Conservation (phyloP, 129 eudicot genomes). For the Centaurea solstitialis region DNA sequence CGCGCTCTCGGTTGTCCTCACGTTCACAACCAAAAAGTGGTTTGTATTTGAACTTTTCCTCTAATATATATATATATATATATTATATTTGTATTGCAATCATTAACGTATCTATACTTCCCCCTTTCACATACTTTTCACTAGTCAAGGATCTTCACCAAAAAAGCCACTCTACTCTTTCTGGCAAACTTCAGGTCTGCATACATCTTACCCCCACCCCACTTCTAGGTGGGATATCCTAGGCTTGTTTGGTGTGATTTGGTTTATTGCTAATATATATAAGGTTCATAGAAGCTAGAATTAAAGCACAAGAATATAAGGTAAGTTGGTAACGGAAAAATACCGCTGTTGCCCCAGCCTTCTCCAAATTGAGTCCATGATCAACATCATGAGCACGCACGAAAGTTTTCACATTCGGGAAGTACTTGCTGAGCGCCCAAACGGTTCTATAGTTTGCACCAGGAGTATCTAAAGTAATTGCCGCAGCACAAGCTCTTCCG, state of each 20-base stretch:
- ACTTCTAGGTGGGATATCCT: neutral
- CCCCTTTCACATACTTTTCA: too few relatives aligned
- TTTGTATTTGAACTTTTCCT: too few relatives aligned
- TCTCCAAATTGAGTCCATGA: conserved; percentile 98
- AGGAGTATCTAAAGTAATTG: conserved; percentile 90
- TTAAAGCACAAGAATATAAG: neutral
- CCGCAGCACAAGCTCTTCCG: conserved; percentile 98
- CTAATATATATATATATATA: too few relatives aligned
- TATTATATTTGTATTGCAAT: too few relatives aligned
- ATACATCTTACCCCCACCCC: neutral
- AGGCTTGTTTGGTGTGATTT: neutral
- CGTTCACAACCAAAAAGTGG: too few relatives aligned
- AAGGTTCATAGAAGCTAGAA: neutral
- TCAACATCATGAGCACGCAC: conserved; percentile 99
- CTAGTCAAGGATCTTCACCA: too few relatives aligned
- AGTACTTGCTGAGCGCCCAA: conserved; percentile 97
- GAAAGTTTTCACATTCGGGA: conserved; percentile 94
- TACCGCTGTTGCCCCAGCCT: conserved; percentile 99
- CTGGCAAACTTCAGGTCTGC: too few relatives aligned
- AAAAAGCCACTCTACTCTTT: too few relatives aligned
- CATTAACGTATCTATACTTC: too few relatives aligned
- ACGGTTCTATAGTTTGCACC: conserved; percentile 99
- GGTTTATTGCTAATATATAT: neutral
- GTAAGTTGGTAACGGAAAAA: conserved; percentile 5
- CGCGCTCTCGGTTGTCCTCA: too few relatives aligned